A percentile compares a stretch with the other conserved stretches of the same genome.
Conservation (phyloP, 306 rosid genomes). For the Abrus precatorius region DNA sequence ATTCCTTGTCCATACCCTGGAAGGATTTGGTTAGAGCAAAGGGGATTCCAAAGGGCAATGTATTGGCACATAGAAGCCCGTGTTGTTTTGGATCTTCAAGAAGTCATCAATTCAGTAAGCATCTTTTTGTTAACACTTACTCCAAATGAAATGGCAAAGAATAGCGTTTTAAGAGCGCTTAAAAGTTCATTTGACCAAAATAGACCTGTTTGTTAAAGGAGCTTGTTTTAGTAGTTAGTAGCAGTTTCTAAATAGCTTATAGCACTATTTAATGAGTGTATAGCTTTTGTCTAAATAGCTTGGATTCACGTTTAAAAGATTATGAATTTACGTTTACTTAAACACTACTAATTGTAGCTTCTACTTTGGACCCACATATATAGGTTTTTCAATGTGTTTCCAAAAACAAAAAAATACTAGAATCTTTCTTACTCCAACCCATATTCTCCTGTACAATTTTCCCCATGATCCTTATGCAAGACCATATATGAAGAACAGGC, state of each 20-base stretch:
- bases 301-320: too few species aligned
- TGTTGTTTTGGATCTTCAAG: slow-evolving; percentile 95
- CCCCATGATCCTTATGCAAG: neutral
- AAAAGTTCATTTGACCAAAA: too few species aligned
- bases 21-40: slow-evolving; percentile 93
- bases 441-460: neutral
- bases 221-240: too few species aligned
- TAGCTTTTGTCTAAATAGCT: too few species aligned
- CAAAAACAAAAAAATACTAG: neutral
- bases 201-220: too few species aligned
- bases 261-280: too few species aligned
- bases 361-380: too few species aligned
- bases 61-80: slow-evolving; percentile 99
- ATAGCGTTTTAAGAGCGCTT: too few species aligned
- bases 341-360: too few species aligned
- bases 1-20: slow-evolving; percentile 94
- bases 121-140: neutral
- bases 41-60: slow-evolving; percentile 90
- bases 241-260: too few species aligned
- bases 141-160: neutral
- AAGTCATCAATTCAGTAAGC: slow-evolving; percentile 72
- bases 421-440: neutral
- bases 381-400: too few species aligned
- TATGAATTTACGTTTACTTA: too few species aligned
- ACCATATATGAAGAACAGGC: neutral